A percentile compares a stretch with the other conserved stretches of the same genome.
phyloP scores from a whole-genome alignment of 2,329 filamentous ascomycete species.

The Fusarium circinatum region DNA sequence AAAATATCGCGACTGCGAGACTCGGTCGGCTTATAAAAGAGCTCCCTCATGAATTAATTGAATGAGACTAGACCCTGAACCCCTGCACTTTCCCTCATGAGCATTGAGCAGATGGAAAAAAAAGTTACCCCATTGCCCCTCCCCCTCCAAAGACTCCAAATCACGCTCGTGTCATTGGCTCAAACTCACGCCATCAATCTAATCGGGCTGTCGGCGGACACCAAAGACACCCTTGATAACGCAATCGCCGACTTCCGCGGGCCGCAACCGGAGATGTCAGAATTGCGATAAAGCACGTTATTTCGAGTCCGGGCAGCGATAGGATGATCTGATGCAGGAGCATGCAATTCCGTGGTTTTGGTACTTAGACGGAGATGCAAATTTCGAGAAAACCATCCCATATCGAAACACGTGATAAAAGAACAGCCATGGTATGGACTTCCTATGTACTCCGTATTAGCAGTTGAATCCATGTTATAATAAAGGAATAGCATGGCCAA shows the following conservation, averaged over 20 bases:
- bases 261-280: conserved; percentile 43
- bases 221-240: conserved; percentile 18
- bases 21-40: conserved; percentile 33
- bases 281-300: conserved; percentile 31
- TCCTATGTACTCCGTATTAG: too few relatives aligned
- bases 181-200: conserved; percentile 50
- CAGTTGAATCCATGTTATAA: too few relatives aligned
- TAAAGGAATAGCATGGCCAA: neutral
- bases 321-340: neutral
- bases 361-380: conserved; percentile 36
- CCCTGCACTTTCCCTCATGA: conserved; percentile 19
- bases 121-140: conserved; percentile 32
- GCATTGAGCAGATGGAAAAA: conserved; percentile 23
- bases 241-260: conserved; percentile 45
- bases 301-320: conserved; percentile 3
- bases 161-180: conserved; percentile 39
- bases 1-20: conserved; percentile 26
- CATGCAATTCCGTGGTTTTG: conserved; percentile 16
- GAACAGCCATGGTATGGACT: neutral
- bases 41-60: neutral
- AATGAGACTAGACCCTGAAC: conserved; percentile 4
- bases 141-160: conserved; percentile 33
- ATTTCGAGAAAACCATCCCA: conserved; percentile 6
- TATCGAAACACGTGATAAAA: conserved; percentile 1
- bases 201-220: conserved; percentile 43